Evolutionary conservation across 805 yeast genomes (phyloP).

Genomic region (Saccharomyces jurei): DNA sequence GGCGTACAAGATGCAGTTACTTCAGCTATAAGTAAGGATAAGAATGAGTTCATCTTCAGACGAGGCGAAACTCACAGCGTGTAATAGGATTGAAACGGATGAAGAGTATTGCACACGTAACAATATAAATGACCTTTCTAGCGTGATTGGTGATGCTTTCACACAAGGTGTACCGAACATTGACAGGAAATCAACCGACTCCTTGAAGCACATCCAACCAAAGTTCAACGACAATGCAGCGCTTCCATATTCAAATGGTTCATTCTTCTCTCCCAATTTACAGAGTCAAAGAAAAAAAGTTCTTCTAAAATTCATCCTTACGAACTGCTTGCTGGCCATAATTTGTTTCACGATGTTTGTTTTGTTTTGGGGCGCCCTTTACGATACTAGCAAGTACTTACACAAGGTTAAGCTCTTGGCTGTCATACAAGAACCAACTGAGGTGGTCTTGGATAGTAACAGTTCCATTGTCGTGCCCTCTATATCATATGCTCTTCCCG

Average conservation of each 20-base stretch:
- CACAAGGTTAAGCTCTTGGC: conserved; percentile 27
- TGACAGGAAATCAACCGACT: not conserved
- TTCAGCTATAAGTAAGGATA: not conserved
- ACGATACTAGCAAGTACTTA: conserved; percentile 20
- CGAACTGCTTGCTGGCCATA: conserved; percentile 11
- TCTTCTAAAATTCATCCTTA: conserved; percentile 3
- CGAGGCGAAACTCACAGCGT: not conserved
- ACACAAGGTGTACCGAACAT: not conserved
- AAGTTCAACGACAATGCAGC: not conserved
- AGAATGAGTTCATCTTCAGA: not conserved
- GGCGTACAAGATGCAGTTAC: not conserved
- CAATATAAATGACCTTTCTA: not conserved
- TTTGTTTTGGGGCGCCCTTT: conserved; percentile 34
- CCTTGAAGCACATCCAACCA: not conserved
- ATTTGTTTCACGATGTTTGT: conserved; percentile 20
- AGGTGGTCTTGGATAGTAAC: conserved; percentile 3
- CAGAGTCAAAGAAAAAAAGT: conserved; percentile 6
- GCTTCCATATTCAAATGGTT: not conserved
- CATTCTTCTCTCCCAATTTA: conserved; percentile 11
- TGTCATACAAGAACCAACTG: conserved; percentile 25
- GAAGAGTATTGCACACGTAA: not conserved
- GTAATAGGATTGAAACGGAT: not conserved
- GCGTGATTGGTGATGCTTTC: not conserved
- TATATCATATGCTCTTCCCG: conserved; percentile 5
- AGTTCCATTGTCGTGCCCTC: conserved; percentile 7